Evolutionary conservation across 495 filamentous ascomycete genomes (phyloP), one percentile per base, ranked within the genome.

Genomic region (Hyaloscypha hepaticicola): DNA sequence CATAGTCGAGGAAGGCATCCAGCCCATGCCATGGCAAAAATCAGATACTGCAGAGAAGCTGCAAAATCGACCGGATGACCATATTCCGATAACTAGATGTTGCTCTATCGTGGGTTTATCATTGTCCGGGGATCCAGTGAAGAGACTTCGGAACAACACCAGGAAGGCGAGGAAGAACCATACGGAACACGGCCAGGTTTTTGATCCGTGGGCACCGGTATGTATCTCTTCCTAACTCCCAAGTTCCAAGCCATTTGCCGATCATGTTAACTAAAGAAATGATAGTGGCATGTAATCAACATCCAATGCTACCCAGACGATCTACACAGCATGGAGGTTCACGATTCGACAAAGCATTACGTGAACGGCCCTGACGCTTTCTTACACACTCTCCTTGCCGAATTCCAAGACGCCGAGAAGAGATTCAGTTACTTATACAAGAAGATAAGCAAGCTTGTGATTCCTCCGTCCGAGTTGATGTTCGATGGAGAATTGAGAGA

Each of bases 281-380:
- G 72, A 3, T 77, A 81, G 0, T 85, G 82, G 82, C 82, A 82
- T 58, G 77, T 85, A 7, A 67, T 83, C 49, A 78, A 73, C 51
- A 73, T 85, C 25, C 77, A 84, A 64, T 80, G 75, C 60, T 84
- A 79, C 60, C 81, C 82, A 1, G 83, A 85, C 60, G 76, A 81
- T 67, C 72, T 75, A 58, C 75, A 79, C 61, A 75, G 72, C n/a
- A 73, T 78, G 59, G 75, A 83, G n/a, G 74, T 67, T 38, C 78
- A 80, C 55, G 79, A 83, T 51, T 72, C 74, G 5, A 75, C 72
- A 0, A 75, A 77, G 33, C 76, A 77, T 33, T 82, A 82, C 65
- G 77, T 78, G 61, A 83, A 80, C 53, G 83, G 83, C 0, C 78
- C 80, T 0, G 79, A 83, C 66, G 83, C 83, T 0, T 85, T 85